Percentiles rank a stretch among this genome's conserved stretches.
phyloP scores from a whole-genome alignment of 768 basidiomycete species.

The Pluteus cervinus region DNA sequence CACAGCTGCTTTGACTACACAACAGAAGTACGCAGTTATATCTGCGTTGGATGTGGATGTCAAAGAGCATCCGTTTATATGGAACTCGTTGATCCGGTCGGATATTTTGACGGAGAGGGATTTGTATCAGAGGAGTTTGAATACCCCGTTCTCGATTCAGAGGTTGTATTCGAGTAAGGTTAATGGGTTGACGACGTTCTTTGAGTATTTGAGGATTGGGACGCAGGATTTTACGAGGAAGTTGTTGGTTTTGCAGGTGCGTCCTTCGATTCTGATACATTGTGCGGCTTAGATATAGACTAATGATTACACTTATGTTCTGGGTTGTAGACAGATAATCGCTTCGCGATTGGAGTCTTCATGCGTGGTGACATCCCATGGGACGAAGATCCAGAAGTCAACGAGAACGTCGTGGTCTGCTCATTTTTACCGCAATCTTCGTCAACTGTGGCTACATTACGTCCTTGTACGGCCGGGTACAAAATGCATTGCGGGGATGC shows the following conservation, averaged over 20 bases:
- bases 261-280: slow-evolving; percentile 1
- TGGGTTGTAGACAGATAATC: slow-evolving; percentile 44
- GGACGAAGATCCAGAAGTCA: slow-evolving; percentile 53
- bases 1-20: slow-evolving; percentile 45
- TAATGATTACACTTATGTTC: not conserved
- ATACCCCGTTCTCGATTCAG: slow-evolving; percentile 50
- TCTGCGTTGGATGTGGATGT: slow-evolving; percentile 31
- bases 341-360: slow-evolving; percentile 60
- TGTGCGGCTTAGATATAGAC: not conserved
- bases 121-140: slow-evolving; percentile 43
- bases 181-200: slow-evolving; percentile 51
- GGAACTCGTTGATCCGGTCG: slow-evolving; percentile 60
- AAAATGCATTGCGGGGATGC: slow-evolving; percentile 50
- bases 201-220: slow-evolving; percentile 52
- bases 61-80: slow-evolving; percentile 42
- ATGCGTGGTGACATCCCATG: slow-evolving; percentile 53
- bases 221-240: slow-evolving; percentile 54
- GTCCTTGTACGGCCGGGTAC: slow-evolving; percentile 47
- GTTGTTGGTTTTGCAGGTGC: slow-evolving; percentile 51
- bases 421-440: slow-evolving; percentile 54
- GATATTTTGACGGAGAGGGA: slow-evolving; percentile 49
- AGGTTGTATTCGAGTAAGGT: slow-evolving; percentile 51
- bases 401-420: slow-evolving; percentile 54
- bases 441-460: slow-evolving; percentile 39
- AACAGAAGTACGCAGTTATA: slow-evolving; percentile 49